Conservation (phyloP, 2,329 filamentous ascomycete genomes). For the Paraconiothyrium brasiliense region DNA sequence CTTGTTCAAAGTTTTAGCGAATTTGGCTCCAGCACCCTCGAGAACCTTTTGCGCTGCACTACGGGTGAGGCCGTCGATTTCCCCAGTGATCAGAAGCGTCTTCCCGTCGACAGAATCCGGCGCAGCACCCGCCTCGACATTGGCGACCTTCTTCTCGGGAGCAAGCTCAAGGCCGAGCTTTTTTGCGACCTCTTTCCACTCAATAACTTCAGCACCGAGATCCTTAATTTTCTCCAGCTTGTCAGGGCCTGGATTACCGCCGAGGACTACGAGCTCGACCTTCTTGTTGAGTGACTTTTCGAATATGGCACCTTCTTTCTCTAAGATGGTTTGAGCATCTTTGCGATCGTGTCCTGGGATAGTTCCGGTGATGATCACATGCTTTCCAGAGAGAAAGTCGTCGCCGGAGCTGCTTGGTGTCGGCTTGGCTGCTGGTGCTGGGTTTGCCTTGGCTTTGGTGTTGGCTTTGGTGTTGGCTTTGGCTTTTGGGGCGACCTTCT, state of each 20-base stretch:
- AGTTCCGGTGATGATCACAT: constrained; percentile 28
- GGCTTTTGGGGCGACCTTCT: constrained; percentile 13
- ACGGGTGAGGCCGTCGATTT: constrained; percentile 46
- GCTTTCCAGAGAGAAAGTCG: constrained; percentile 23
- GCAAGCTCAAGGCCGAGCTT: constrained; percentile 44
- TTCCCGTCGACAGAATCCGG: constrained; percentile 29
- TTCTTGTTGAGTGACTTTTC: constrained; percentile 32
- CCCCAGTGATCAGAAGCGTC: constrained; percentile 51
- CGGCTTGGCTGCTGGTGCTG: constrained; percentile 21
- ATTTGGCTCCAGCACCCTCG: constrained; percentile 24
- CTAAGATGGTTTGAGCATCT: constrained; percentile 24
- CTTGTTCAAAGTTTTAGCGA: constrained; percentile 31
- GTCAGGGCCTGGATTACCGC: constrained; percentile 26
- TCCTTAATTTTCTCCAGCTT: constrained; percentile 31
- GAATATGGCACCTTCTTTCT: constrained; percentile 26
- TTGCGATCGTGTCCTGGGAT: constrained; percentile 29
- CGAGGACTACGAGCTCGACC: constrained; percentile 31
- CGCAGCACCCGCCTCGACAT: constrained; percentile 26
- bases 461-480: constrained; percentile 23
- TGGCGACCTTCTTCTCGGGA: constrained; percentile 24
- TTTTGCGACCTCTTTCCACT: constrained; percentile 47
- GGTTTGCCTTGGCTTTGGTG: constrained; percentile 27
- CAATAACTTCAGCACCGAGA: constrained; percentile 27
- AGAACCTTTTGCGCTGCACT: constrained; percentile 27
- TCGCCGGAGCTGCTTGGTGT: constrained; percentile 16